Conservation (phyloP, 2,329 filamentous ascomycete genomes). For the Xylariaceae sp. region DNA sequence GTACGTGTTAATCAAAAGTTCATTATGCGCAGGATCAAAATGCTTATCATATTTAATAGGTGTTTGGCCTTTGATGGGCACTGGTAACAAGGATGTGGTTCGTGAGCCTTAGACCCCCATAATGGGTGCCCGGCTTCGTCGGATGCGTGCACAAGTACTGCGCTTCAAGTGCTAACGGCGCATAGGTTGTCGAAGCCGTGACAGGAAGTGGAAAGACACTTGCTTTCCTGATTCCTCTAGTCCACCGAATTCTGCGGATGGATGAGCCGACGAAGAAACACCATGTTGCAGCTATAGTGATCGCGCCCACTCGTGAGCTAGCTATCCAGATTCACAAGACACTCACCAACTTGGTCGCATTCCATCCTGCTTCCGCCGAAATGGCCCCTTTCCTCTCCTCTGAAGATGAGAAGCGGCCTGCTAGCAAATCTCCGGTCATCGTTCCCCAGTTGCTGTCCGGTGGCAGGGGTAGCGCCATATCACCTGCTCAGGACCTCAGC, state of each 20-base stretch:
- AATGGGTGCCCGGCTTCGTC: not conserved
- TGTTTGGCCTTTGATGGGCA: slow-evolving; percentile 77
- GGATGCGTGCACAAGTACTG: not conserved
- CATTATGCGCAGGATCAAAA: not conserved
- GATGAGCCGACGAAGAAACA: slow-evolving; percentile 83
- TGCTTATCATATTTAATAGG: slow-evolving; percentile 9
- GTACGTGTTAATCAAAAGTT: slow-evolving; percentile 30
- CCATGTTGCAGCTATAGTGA: slow-evolving; percentile 83
- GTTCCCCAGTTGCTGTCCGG: slow-evolving; percentile 86
- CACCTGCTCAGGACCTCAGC: slow-evolving; percentile 78
- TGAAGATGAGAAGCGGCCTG: slow-evolving; percentile 51
- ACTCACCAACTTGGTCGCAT: slow-evolving; percentile 68
- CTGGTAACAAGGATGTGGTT: slow-evolving; percentile 30
- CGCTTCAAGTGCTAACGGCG: slow-evolving; percentile 7
- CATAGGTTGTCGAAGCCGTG: slow-evolving; percentile 54
- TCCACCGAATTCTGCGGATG: slow-evolving; percentile 73
- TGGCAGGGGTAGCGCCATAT: slow-evolving; percentile 58
- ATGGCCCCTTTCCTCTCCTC: slow-evolving; percentile 50
- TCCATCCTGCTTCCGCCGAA: slow-evolving; percentile 74
- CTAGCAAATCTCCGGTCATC: slow-evolving; percentile 47
- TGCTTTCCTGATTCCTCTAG: slow-evolving; percentile 64
- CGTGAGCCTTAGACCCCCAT: slow-evolving; percentile 7
- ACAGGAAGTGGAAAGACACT: slow-evolving; percentile 90
- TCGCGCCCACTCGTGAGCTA: slow-evolving; percentile 89
- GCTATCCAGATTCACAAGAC: slow-evolving; percentile 87